Evolutionary conservation across 352 stramenopile genomes (phyloP).

Genomic region (Pythium pyrilobum): DNA sequence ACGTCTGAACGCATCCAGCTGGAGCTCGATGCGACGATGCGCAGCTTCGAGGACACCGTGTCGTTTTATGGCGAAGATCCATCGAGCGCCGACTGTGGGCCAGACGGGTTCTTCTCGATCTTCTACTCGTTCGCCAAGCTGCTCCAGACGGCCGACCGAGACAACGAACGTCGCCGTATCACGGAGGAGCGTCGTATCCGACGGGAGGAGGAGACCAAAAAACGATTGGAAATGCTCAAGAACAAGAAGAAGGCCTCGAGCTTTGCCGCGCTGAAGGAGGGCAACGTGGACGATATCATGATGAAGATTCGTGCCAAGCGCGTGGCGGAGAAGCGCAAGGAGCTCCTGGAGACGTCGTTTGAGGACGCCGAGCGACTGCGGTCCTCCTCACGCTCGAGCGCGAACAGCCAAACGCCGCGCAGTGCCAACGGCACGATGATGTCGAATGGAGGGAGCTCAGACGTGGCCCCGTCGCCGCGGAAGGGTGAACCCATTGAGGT

Average conservation of each 20-base stretch:
- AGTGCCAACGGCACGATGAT: slow-evolving; percentile 8
- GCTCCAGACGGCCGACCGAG: slow-evolving; percentile 68
- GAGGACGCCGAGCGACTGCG: slow-evolving; percentile 14
- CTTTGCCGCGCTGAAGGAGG: slow-evolving; percentile 68
- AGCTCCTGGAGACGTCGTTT: slow-evolving; percentile 38
- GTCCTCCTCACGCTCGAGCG: slow-evolving; percentile 14
- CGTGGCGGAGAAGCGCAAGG: slow-evolving; percentile 64
- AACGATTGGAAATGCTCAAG: slow-evolving; percentile 74
- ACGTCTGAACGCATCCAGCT: slow-evolving; percentile 49
- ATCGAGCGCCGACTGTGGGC: slow-evolving; percentile 56
- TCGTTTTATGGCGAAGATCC: slow-evolving; percentile 75
- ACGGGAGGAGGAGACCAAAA: slow-evolving; percentile 74
- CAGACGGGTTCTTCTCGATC: slow-evolving; percentile 80
- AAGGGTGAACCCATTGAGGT: not conserved
- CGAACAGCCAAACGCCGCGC: slow-evolving; percentile 10
- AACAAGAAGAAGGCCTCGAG: slow-evolving; percentile 70
- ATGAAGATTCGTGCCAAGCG: slow-evolving; percentile 80
- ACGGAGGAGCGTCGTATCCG: slow-evolving; percentile 70
- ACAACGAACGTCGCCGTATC: slow-evolving; percentile 83
- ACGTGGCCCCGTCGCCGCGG: not conserved
- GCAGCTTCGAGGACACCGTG: slow-evolving; percentile 61
- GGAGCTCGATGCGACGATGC: slow-evolving; percentile 56
- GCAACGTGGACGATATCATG: slow-evolving; percentile 80
- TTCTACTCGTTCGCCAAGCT: slow-evolving; percentile 84
- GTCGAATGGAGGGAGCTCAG: not conserved